Percentiles rank a stretch among this genome's conserved stretches.
Conservation (phyloP, 805 yeast species). For the Saturnispora gosingensis region DNA sequence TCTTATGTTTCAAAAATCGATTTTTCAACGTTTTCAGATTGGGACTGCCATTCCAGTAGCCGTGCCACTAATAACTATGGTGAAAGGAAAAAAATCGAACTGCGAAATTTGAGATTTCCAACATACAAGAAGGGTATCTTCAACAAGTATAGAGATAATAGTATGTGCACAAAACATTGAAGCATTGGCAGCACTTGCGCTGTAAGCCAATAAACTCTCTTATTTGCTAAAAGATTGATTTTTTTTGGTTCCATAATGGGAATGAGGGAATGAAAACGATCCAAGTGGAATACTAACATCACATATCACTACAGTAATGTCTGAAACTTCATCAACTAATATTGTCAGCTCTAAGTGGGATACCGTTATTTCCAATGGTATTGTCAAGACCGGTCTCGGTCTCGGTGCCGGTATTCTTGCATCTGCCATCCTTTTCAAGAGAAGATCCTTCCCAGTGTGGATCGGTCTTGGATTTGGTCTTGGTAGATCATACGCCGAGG, state of each 20-base stretch:
- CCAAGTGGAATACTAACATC: not conserved
- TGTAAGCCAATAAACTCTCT: not conserved
- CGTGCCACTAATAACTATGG: not conserved
- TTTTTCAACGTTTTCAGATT: not conserved
- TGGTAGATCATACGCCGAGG: slow-evolving; percentile 97
- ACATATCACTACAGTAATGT: slow-evolving; percentile 10
- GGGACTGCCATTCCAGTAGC: not conserved
- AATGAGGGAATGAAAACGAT: no score
- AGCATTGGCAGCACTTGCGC: not conserved
- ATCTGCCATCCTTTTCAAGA: slow-evolving; percentile 79
- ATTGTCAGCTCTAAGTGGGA: slow-evolving; percentile 59
- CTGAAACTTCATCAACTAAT: slow-evolving; percentile 20
- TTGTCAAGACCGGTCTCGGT: slow-evolving; percentile 93
- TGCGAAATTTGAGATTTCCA: not conserved
- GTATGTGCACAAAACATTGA: not conserved
- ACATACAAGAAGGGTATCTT: not conserved
- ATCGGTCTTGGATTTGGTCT: slow-evolving; percentile 94
- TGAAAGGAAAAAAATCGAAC: not conserved
- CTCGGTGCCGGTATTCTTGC: slow-evolving; percentile 94
- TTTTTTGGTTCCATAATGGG: not conserved
- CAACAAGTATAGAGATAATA: not conserved
- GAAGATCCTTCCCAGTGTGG: slow-evolving; percentile 98
- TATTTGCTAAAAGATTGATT: not conserved
- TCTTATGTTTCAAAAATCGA: not conserved
- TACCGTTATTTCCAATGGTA: slow-evolving; percentile 84